Percentiles rank a stretch among this genome's conserved stretches.
Conservation (phyloP, 305 asterid species). For the Fraxinus xanthoxyloides region DNA sequence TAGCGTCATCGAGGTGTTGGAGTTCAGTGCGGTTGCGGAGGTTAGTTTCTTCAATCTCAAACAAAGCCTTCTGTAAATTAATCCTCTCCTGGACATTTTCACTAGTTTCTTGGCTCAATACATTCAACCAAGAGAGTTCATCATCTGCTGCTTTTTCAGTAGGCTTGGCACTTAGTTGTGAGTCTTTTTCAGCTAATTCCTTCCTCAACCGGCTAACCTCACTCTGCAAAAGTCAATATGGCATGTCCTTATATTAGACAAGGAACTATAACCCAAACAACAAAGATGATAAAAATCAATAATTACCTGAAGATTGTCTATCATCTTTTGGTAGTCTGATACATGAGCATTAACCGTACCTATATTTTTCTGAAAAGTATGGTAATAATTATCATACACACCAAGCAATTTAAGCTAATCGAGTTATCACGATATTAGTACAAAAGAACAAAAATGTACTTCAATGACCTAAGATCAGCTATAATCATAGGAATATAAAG, state of each 20-base stretch:
- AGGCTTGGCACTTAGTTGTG: conserved; percentile 75
- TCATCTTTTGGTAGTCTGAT: conserved; percentile 93
- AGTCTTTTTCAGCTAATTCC: conserved; percentile 86
- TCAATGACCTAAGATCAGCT: background rate
- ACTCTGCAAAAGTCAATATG: conserved; percentile 44
- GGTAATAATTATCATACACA: conserved; percentile 18
- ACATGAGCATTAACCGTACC: conserved; percentile 80
- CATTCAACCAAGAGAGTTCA: conserved; percentile 69
- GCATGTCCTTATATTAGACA: conserved; percentile 15
- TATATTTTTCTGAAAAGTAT: conserved; percentile 71
- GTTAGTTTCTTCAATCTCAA: conserved; percentile 90
- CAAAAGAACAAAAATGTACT: conserved; percentile 8
- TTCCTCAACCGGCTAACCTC: conserved; percentile 80
- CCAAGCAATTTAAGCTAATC: conserved; percentile 5
- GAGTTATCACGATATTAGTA: background rate
- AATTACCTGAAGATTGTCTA: conserved; percentile 88
- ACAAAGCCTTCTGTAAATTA: conserved; percentile 86
- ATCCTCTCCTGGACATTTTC: conserved; percentile 97
- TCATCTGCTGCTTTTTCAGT: conserved; percentile 67
- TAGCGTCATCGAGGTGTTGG: conserved; percentile 77
- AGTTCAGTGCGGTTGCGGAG: conserved; percentile 80
- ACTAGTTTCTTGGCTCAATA: conserved; percentile 85
- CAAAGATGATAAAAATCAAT: conserved; percentile 14
- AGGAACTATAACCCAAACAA: conserved; percentile 13
- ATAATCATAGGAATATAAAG: background rate